These are phyloP conservation scores for Penicillium fimorum DNA, from an alignment of 495 filamentous ascomycete genomes.

Conservation along the genomic window DNA sequence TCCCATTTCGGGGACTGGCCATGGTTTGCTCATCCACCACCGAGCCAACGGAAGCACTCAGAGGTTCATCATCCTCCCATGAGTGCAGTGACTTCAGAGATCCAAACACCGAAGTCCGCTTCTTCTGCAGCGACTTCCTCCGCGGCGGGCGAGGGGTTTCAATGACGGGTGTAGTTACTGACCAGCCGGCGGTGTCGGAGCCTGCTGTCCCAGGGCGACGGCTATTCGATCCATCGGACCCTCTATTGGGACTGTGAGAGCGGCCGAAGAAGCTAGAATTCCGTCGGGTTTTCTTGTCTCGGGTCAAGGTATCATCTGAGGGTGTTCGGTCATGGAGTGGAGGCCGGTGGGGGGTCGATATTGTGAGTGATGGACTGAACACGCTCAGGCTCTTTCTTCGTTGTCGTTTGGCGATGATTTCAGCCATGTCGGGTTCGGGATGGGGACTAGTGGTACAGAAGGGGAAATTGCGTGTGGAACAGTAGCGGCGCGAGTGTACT, in stretches of 20 bases:
- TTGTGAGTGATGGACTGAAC: slow-evolving; percentile 35
- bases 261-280: slow-evolving; percentile 48
- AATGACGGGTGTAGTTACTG: slow-evolving; percentile 24
- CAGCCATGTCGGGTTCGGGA: slow-evolving; percentile 37
- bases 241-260: slow-evolving; percentile 24
- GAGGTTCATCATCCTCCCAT: slow-evolving; percentile 48
- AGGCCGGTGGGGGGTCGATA: slow-evolving; percentile 24
- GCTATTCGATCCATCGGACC: slow-evolving; percentile 22
- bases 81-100: slow-evolving; percentile 55
- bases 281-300: slow-evolving; percentile 41
- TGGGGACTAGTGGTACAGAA: slow-evolving; percentile 1
- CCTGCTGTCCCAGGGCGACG: slow-evolving; percentile 34
- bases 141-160: slow-evolving; percentile 35
- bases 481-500: slow-evolving; percentile 16
- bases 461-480: slow-evolving; percentile 9
- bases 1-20: slow-evolving; percentile 32
- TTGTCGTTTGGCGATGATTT: slow-evolving; percentile 38
- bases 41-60: slow-evolving; percentile 36
- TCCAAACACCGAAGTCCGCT: slow-evolving; percentile 55
- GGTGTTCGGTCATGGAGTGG: slow-evolving; percentile 37
- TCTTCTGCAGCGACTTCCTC: slow-evolving; percentile 49
- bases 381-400: slow-evolving; percentile 48
- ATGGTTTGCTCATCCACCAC: slow-evolving; percentile 33
- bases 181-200: slow-evolving; percentile 26
- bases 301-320: slow-evolving; percentile 35